Base-by-base conservation (phyloP, 352 stramenopile genomes). In the Phytophthora pinifolia region DNA sequence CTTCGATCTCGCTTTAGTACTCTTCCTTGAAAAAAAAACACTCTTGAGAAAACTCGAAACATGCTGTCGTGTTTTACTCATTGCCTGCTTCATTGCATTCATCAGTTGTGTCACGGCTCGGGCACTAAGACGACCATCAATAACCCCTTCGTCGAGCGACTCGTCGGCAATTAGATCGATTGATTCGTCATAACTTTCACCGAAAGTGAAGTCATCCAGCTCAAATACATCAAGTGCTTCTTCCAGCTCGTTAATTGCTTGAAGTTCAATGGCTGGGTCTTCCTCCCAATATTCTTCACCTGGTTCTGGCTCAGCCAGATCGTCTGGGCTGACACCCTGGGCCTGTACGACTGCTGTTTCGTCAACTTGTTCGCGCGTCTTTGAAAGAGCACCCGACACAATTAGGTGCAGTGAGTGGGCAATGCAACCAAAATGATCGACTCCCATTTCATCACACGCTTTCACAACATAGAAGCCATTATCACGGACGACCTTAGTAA, bases 391-490 rank as follows among this genome's bases (percentile, higher is more conserved):
- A 17, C 44, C 51, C 1, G 51, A 35, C 15, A 59, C n/a, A 47
- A 59, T 42, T 9, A 62, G 18, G 48, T 62, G 44, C 1, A 49
- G 35, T 4, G 44, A 62, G 25, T 54, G 53, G 9, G 36, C 36
- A 9, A 62, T 30, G 27, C 53, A 62, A 9, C 29, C 44, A 32
- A 62, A 62, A 18, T 54, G 25, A 1, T 55, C 36, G 9, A 45
- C 53, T 15, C 22, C 5, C 13, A 54, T n/a, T 47, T 54, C 44
- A 7, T 59, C 15, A 7, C 52, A 59, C 15, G 41, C 42, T 51
- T 52, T 41, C 3, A 53, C 35, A 44, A 61, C 20, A 33, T 54
- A 54, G 6, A 44, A 43, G 9, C 53, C 44, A 13, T 54, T 61
- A 12, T 54, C 53, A 22, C 43, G 35, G 10, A 61, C 27, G 22